phyloP scores from a whole-genome alignment of 2,329 filamentous ascomycete genomes.

The Penicillium sp. region DNA sequence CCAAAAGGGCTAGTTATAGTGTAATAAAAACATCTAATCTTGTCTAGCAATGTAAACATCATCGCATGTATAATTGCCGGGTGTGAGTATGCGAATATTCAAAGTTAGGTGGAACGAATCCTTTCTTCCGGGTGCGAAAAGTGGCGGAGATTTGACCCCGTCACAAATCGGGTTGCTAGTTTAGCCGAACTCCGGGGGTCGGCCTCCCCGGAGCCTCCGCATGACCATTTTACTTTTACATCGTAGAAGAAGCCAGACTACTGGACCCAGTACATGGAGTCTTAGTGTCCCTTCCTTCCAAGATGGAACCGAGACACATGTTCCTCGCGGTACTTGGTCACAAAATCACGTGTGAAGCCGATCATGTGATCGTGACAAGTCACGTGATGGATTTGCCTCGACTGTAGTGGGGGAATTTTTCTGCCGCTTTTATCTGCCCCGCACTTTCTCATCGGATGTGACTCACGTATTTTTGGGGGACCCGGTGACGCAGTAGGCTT shows the following conservation, averaged over 20 bases:
- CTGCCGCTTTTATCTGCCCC: constrained; percentile 1
- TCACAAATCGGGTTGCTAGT: not conserved
- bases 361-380: not conserved
- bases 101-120: not conserved
- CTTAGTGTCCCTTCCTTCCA: too few species aligned
- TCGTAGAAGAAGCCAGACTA: too few species aligned
- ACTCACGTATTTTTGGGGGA: not conserved
- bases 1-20: not conserved
- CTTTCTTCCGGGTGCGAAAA: not conserved
- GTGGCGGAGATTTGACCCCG: not conserved
- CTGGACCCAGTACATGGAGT: too few species aligned
- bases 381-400: not conserved
- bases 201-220: not conserved
- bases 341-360: too few species aligned
- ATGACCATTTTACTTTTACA: too few species aligned
- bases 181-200: not conserved
- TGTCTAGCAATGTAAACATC: not conserved
- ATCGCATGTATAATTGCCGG: not conserved
- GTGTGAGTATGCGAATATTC: not conserved
- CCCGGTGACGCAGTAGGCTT: not conserved
- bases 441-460: not conserved
- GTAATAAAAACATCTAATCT: not conserved
- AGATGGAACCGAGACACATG: too few species aligned
- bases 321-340: too few species aligned
- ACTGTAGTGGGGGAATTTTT: not conserved